Conservation (phyloP, 305 asterid species). For the Solanum hybrid region DNA sequence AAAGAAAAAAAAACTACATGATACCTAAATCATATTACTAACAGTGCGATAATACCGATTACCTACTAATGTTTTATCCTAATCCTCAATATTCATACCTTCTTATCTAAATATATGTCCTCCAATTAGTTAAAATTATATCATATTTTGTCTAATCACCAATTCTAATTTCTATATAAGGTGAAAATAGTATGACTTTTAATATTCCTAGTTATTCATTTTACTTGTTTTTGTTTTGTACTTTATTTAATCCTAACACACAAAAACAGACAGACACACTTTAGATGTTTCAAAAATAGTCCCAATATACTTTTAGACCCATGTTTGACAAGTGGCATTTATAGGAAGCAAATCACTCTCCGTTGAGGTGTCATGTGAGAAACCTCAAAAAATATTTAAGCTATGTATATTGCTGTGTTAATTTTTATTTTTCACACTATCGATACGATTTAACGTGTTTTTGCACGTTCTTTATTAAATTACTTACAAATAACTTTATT, state of each 20-base stretch:
- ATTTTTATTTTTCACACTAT: too few species aligned
- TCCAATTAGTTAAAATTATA: not conserved
- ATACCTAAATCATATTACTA: not conserved
- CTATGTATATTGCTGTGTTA: not conserved
- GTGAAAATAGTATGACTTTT: not conserved
- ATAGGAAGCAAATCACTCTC: not conserved
- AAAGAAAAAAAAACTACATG: not conserved
- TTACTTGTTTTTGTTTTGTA: not conserved
- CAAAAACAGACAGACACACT: not conserved
- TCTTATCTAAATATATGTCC: not conserved
- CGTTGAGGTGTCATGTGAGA: too few species aligned
- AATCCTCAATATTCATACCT: not conserved
- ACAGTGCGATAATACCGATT: not conserved
- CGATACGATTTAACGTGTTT: not conserved
- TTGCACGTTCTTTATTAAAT: not conserved
- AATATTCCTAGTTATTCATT: not conserved
- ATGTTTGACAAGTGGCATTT: not conserved
- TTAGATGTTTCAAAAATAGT: not conserved
- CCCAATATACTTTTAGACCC: not conserved
- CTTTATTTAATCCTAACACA: not conserved
- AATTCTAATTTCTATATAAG: too few species aligned
- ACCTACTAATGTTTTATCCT: fast-evolving
- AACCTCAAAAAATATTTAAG: not conserved
- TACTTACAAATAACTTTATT: not conserved
- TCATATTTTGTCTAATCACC: not conserved